A percentile compares a stretch with the other conserved stretches of the same genome.
These are phyloP conservation scores for Phoma herbarum DNA, from an alignment of 2,329 filamentous ascomycete species.

Conservation along the genomic window DNA sequence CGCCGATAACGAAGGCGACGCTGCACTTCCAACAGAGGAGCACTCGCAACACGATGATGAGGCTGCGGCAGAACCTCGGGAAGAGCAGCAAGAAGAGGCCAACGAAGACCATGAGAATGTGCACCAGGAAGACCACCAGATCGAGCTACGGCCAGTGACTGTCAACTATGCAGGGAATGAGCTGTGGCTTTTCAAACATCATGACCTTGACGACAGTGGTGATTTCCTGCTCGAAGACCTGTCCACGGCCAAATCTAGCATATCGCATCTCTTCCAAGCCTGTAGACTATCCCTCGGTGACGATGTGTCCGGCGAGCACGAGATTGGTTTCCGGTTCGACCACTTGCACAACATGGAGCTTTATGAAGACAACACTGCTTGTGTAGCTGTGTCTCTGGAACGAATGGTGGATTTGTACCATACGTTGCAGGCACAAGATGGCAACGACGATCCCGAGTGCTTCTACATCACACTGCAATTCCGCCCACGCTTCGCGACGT, in stretches of 20 bases:
- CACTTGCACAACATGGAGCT: slow-evolving; percentile 51
- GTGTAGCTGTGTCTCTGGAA: slow-evolving; percentile 43
- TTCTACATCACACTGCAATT: slow-evolving; percentile 67
- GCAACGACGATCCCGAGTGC: slow-evolving; percentile 60
- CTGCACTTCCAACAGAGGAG: slow-evolving; percentile 24
- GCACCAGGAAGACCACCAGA: slow-evolving; percentile 22
- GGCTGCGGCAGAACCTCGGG: slow-evolving; percentile 1
- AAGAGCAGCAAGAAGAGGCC: slow-evolving; percentile 22
- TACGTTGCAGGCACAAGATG: slow-evolving; percentile 67
- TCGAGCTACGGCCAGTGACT: slow-evolving; percentile 34
- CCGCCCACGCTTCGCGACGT: slow-evolving; percentile 62
- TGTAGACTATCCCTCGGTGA: slow-evolving; percentile 65
- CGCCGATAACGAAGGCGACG: slow-evolving; percentile 27
- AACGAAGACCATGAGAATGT: slow-evolving; percentile 25
- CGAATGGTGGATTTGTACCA: slow-evolving; percentile 69
- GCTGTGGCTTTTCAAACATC: slow-evolving; percentile 44
- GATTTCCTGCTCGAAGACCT: slow-evolving; percentile 44
- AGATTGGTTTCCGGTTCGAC: slow-evolving; percentile 55
- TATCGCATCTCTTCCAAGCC: slow-evolving; percentile 65
- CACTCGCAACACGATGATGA: slow-evolving; percentile 16
- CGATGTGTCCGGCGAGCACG: slow-evolving; percentile 63
- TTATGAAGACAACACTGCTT: slow-evolving; percentile 45
- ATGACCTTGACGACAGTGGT: slow-evolving; percentile 41
- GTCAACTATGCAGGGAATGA: slow-evolving; percentile 44
- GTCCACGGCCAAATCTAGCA: slow-evolving; percentile 35